phyloP scores from a whole-genome alignment of 2,329 filamentous ascomycete species.

The Diaporthe velutina region DNA sequence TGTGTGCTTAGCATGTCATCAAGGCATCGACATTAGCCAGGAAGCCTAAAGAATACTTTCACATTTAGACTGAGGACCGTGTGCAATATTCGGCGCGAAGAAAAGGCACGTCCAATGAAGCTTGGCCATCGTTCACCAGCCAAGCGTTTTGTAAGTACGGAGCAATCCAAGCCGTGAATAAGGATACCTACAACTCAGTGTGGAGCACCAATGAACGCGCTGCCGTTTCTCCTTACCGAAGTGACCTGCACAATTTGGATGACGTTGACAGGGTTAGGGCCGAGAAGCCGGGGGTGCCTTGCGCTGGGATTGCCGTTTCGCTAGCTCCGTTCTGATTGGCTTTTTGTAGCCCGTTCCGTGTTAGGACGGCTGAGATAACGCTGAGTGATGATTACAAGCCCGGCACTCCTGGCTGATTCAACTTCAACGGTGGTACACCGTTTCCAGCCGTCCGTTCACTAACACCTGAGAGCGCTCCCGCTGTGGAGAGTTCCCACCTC shows the following conservation, averaged over 20 bases:
- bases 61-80: background rate
- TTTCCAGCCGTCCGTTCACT: constrained; percentile 2
- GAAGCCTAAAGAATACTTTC: background rate
- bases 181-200: no score
- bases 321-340: background rate
- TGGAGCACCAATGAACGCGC: background rate
- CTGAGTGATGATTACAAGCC: constrained; percentile 24
- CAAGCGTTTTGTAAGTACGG: background rate
- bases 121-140: background rate
- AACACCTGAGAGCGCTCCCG: background rate
- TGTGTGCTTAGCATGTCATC: no score
- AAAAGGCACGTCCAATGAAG: background rate
- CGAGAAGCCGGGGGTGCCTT: background rate
- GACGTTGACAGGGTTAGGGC: background rate
- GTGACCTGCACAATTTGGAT: background rate
- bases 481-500: constrained; percentile 14
- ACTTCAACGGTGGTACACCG: background rate
- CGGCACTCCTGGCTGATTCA: background rate
- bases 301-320: background rate
- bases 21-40: no score
- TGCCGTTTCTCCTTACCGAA: background rate
- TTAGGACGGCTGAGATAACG: background rate
- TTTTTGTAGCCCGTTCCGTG: background rate
- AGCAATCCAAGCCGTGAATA: no score
- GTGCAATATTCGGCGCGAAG: no score